phyloP scores from a whole-genome alignment of 1,284 basidiomycete species.

The Trichosporon sp. region DNA sequence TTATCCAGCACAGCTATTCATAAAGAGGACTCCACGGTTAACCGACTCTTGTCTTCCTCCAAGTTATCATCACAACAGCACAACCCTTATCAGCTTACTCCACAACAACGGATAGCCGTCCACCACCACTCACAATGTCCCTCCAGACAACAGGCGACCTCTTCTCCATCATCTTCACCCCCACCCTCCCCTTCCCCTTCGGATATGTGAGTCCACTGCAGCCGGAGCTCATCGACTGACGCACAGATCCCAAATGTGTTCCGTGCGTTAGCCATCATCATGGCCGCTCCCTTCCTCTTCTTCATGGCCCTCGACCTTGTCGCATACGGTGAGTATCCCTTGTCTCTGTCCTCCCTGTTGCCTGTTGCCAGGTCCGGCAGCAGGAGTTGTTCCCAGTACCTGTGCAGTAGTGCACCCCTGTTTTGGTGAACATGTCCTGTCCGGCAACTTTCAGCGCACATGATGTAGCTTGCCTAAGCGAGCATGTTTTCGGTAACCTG shows the following conservation, averaged over 20 bases:
- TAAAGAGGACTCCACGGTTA: neutral
- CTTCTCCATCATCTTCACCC: slow-evolving; percentile 9
- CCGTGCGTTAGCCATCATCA: slow-evolving; percentile 23
- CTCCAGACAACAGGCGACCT: neutral
- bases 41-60: neutral
- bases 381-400: neutral
- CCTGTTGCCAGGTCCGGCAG: neutral
- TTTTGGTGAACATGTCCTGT: neutral
- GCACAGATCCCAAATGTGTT: slow-evolving; percentile 30
- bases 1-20: neutral
- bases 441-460: neutral
- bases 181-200: slow-evolving; percentile 14
- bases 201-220: slow-evolving; percentile 13
- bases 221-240: neutral
- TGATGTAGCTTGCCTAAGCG: neutral
- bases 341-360: neutral
- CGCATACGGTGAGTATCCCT: slow-evolving; percentile 27
- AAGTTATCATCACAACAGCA: neutral
- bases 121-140: neutral
- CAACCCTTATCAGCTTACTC: neutral
- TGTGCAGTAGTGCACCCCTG: neutral
- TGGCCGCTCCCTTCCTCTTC: slow-evolving; percentile 30
- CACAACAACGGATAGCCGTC: neutral
- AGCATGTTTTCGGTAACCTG: neutral
- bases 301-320: slow-evolving; percentile 33